These are phyloP conservation scores for Penicillium paneum DNA, from an alignment of 2,329 filamentous ascomycete genomes.

Conservation along the genomic window DNA sequence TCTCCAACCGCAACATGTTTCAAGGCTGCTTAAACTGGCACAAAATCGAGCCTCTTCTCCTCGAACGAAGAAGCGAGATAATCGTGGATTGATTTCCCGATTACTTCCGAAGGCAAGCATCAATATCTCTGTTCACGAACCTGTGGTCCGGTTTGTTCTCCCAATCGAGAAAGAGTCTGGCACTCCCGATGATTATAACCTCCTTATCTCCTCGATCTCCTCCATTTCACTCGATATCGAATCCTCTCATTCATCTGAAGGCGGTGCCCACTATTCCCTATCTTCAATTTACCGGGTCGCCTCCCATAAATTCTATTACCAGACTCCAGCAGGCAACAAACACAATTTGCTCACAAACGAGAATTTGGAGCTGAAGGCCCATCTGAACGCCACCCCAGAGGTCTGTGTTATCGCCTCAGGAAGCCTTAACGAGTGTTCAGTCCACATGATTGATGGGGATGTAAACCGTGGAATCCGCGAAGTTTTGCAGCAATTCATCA, in stretches of 20 bases:
- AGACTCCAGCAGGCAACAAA: constrained; percentile 75
- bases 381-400: constrained; percentile 80
- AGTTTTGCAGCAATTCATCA: constrained; percentile 79
- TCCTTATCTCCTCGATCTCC: constrained; percentile 92
- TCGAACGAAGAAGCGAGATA: constrained; percentile 45
- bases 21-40: constrained; percentile 74
- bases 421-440: constrained; percentile 78
- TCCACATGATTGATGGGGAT: constrained; percentile 86
- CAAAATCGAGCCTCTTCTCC: constrained; percentile 52
- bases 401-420: constrained; percentile 77
- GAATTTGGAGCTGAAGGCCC: constrained; percentile 78
- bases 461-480: constrained; percentile 90
- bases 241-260: constrained; percentile 85
- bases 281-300: constrained; percentile 77
- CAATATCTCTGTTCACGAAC: constrained; percentile 95
- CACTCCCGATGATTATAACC: constrained; percentile 76
- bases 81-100: constrained; percentile 74
- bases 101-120: constrained; percentile 89
- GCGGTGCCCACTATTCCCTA: constrained; percentile 82
- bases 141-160: constrained; percentile 83
- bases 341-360: constrained; percentile 88
- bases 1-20: constrained; percentile 85
- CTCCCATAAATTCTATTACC: constrained; percentile 89
- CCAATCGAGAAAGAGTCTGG: constrained; percentile 65
- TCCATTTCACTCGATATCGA: constrained; percentile 91